A percentile compares a stretch with the other conserved stretches of the same genome.
phyloP scores from a whole-genome alignment of 441 rosid genomes.

The Aleurites moluccanus region DNA sequence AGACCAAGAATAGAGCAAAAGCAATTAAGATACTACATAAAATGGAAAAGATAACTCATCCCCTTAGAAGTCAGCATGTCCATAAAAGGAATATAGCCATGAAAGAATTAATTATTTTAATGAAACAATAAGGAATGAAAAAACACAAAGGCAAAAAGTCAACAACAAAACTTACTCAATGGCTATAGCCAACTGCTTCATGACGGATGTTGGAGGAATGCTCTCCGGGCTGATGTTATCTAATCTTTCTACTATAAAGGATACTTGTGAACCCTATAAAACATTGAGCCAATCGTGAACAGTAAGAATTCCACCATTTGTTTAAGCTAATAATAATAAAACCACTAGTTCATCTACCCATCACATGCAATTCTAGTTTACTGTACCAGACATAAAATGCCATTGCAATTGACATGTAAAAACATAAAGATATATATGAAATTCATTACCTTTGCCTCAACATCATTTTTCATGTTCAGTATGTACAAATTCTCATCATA shows the following conservation, averaged over 20 bases:
- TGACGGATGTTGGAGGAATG: constrained; percentile 67
- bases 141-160: constrained; percentile 9
- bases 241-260: constrained; percentile 53
- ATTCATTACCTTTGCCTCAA: constrained; percentile 68
- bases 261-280: constrained; percentile 54
- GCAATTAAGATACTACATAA: constrained; percentile 16
- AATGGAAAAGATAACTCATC: too few relatives aligned
- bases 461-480: constrained; percentile 66
- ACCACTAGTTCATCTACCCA: neutral
- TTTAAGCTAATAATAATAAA: constrained; percentile 13
- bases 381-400: neutral
- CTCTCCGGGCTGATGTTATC: constrained; percentile 51
- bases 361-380: neutral
- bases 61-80: neutral
- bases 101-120: neutral
- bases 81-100: neutral
- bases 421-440: neutral
- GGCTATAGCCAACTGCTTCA: constrained; percentile 83
- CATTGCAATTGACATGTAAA: neutral
- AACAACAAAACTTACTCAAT: constrained; percentile 61
- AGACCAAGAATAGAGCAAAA: constrained; percentile 14
- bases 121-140: neutral
- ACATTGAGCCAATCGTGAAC: constrained; percentile 10
- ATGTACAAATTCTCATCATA: constrained; percentile 69
- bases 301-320: neutral